Percentiles rank a stretch among this genome's conserved stretches.
Conservation (phyloP, 2,329 filamentous ascomycete species). For the Exophiala sideris region DNA sequence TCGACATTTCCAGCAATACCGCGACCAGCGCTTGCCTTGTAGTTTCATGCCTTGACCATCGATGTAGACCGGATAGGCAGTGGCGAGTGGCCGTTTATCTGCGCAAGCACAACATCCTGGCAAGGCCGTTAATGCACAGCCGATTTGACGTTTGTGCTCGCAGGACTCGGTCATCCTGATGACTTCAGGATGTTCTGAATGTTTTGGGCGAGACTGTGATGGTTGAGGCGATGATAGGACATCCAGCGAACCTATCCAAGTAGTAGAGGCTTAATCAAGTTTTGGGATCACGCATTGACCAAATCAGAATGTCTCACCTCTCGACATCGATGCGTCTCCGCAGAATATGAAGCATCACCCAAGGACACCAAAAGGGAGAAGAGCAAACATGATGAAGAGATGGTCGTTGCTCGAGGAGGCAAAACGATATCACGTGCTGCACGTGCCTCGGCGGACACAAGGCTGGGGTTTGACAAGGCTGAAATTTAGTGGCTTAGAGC, state of each 20-base stretch:
- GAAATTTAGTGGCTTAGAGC: too few species aligned
- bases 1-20: conserved; percentile 29
- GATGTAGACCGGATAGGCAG: conserved; percentile 28
- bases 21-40: conserved; percentile 26
- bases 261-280: not conserved
- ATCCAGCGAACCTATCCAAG: not conserved
- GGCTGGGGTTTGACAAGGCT: too few species aligned
- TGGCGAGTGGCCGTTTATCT: conserved; percentile 25
- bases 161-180: conserved; percentile 12
- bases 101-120: conserved; percentile 28
- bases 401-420: too few species aligned
- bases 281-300: too few species aligned
- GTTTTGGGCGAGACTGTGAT: not conserved
- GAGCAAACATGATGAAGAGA: too few species aligned
- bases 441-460: too few species aligned
- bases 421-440: too few species aligned
- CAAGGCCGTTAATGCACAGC: conserved; percentile 24
- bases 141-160: conserved; percentile 24
- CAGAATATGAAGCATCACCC: too few species aligned
- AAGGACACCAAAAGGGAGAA: too few species aligned
- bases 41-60: conserved; percentile 27
- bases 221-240: not conserved
- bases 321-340: too few species aligned
- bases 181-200: not conserved
- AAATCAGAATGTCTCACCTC: too few species aligned